A percentile compares a stretch with the other conserved stretches of the same genome.
phyloP scores from a whole-genome alignment of 1,284 basidiomycete species.

The Ustilago curta region DNA sequence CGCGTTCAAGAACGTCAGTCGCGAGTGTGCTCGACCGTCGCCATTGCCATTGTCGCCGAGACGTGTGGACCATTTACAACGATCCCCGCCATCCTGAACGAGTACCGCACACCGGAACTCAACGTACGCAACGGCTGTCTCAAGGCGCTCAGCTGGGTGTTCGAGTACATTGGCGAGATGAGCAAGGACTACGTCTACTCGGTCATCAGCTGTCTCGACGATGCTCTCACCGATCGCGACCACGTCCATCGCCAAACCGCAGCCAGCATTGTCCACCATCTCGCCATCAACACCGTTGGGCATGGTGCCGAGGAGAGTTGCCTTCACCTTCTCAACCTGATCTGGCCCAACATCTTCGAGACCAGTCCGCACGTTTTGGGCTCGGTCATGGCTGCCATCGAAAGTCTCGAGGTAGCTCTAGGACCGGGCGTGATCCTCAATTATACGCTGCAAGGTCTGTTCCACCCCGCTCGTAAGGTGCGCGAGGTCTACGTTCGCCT shows the following conservation, averaged over 20 bases:
- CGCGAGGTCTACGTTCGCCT: slow-evolving; percentile 88
- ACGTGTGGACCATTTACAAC: slow-evolving; percentile 99
- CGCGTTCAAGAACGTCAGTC: slow-evolving; percentile 98
- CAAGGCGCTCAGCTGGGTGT: slow-evolving; percentile 97
- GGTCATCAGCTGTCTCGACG: slow-evolving; percentile 96
- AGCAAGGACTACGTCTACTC: slow-evolving; percentile 98
- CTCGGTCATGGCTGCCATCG: slow-evolving; percentile 79
- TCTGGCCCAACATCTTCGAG: slow-evolving; percentile 99
- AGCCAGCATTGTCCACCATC: slow-evolving; percentile 98
- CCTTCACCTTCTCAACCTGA: slow-evolving; percentile 95
- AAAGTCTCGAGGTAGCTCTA: slow-evolving; percentile 93
- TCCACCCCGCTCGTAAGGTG: slow-evolving; percentile 87
- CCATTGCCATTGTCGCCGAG: slow-evolving; percentile 84
- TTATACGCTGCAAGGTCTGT: slow-evolving; percentile 73
- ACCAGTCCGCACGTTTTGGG: slow-evolving; percentile 98
- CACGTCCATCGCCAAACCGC: slow-evolving; percentile 98
- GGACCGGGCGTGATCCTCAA: slow-evolving; percentile 92
- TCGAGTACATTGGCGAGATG: slow-evolving; percentile 99
- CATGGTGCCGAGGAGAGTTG: slow-evolving; percentile 97
- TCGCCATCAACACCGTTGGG: slow-evolving; percentile 95
- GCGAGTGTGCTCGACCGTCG: slow-evolving; percentile 97
- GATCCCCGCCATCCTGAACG: slow-evolving; percentile 97
- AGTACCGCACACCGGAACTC: slow-evolving; percentile 93
- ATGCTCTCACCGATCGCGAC: slow-evolving; percentile 96
- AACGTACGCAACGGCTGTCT: slow-evolving; percentile 99